Evolutionary conservation across 345 rosid genomes (phyloP), one percentile per base, ranked within the genome.

Genomic region (Citrus cavaleriei): DNA sequence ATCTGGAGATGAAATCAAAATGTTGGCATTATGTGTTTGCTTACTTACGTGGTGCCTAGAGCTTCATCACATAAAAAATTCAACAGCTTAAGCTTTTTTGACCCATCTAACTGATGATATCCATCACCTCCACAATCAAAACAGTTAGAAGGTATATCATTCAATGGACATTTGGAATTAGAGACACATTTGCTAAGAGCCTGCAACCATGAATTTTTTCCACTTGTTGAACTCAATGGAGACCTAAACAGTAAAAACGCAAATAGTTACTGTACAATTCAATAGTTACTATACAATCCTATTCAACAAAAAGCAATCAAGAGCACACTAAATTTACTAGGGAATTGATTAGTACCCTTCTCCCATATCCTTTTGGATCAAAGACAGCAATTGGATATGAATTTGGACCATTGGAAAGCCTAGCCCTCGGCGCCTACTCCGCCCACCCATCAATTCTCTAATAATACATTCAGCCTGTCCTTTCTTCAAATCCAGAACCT

Each of bases 401-500:
- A 88, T 79, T 65, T 91, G 93, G 51, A 85, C 90, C 37, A 86
- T 74, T 14, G 81, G 77, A 14, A 93, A 91, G 68, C 82, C 82
- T 49, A 82, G 92, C 58, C 86, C 84, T 73, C 86, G 82, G 68
- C 90, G 91, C 60, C 79, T 89, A 78, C 83, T 81, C 76, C 89
- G 74, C 72, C 89, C 90, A 19, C 81, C 78, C 32, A 87, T 70
- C 70, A 96, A 68, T 85, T 93, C 98, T 67, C 89, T 86, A 58
- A 96, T 65, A 67, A 91, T 85, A 77, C 87, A 81, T 77, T 90
- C 90, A 81, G 94, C 86, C 84, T 91, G 91, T 70, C 93, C 97
- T 83, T 91, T 89, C 84, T 85, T 89, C 82, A 96, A 61, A 81
- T 83, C 86, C 78, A 96, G 85, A 78, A 82, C 93, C 99, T 94